Evolutionary conservation across 2,329 filamentous ascomycete species (phyloP).

Genomic region (Fusarium heterosporum): DNA sequence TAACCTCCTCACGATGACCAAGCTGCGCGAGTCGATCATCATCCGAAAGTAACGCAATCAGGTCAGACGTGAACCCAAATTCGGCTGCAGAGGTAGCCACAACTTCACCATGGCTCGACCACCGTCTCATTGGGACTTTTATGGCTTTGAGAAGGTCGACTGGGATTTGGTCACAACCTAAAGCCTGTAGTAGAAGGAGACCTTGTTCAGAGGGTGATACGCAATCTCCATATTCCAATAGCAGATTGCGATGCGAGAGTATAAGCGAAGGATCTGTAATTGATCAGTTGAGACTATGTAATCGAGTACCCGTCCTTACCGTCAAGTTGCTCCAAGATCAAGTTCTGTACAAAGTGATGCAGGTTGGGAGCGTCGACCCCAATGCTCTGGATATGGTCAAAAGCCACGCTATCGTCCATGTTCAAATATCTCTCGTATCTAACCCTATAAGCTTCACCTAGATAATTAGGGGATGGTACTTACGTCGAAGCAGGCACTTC

Average conservation of each 20-base stretch:
- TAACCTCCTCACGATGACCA: conserved; percentile 24
- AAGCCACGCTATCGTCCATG: conserved; percentile 49
- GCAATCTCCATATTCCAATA: conserved; percentile 44
- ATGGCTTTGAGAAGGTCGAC: conserved; percentile 41
- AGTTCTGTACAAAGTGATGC: conserved; percentile 38
- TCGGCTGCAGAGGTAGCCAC: conserved; percentile 33
- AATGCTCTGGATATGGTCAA: conserved; percentile 46
- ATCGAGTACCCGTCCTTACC: background rate
- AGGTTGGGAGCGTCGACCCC: conserved; percentile 30
- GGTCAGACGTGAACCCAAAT: conserved; percentile 42
- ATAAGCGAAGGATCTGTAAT: conserved; percentile 18
- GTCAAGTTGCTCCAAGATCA: conserved; percentile 40
- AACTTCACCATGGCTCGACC: conserved; percentile 47
- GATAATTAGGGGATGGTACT: background rate
- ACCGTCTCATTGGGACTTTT: conserved; percentile 39
- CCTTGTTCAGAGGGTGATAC: conserved; percentile 44
- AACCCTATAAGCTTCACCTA: background rate
- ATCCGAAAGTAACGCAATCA: conserved; percentile 36
- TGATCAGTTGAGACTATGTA: background rate
- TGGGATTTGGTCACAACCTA: conserved; percentile 43
- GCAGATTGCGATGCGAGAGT: conserved; percentile 43
- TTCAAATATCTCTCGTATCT: conserved; percentile 52
- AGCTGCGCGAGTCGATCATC: conserved; percentile 21
- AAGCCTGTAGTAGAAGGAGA: conserved; percentile 40
- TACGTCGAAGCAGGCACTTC: conserved; percentile 52